phyloP scores from a whole-genome alignment of 148 eudicot genomes.

The Oxyria digyna region DNA sequence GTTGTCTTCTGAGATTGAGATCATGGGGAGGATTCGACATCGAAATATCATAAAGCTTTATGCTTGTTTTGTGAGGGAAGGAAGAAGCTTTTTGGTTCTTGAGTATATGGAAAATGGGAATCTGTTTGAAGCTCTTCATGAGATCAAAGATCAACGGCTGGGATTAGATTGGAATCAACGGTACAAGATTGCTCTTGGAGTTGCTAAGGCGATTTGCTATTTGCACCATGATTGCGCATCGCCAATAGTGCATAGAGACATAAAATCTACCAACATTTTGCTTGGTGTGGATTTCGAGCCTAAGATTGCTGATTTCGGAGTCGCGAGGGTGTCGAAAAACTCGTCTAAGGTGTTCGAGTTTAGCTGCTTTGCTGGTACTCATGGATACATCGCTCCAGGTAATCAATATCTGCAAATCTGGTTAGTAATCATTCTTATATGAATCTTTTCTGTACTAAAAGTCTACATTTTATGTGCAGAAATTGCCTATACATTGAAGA shows the following conservation, averaged over 20 bases:
- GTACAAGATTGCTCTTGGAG: slow-evolving; percentile 68
- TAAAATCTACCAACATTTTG: slow-evolving; percentile 81
- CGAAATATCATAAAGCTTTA: slow-evolving; percentile 72
- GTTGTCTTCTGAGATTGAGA: slow-evolving; percentile 56
- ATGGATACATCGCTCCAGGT: slow-evolving; percentile 99
- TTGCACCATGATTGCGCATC: slow-evolving; percentile 80
- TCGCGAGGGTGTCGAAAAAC: slow-evolving; percentile 39
- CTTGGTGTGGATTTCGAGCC: slow-evolving; percentile 67
- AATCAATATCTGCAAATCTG: too few relatives aligned
- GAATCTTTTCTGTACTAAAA: background rate
- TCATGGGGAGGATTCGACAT: slow-evolving; percentile 74
- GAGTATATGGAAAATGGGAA: slow-evolving; percentile 86
- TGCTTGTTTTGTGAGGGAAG: slow-evolving; percentile 57
- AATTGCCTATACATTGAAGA: slow-evolving; percentile 55
- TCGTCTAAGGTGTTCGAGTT: slow-evolving; percentile 13
- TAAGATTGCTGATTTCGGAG: slow-evolving; percentile 85
- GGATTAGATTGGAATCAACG: slow-evolving; percentile 67
- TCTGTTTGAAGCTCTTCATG: slow-evolving; percentile 19
- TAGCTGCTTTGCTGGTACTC: slow-evolving; percentile 75
- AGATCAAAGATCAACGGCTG: slow-evolving; percentile 7
- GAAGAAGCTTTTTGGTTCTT: slow-evolving; percentile 56
- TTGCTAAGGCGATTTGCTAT: slow-evolving; percentile 79
- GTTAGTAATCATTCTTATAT: too few relatives aligned
- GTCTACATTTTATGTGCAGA: slow-evolving; percentile 24
- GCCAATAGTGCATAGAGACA: slow-evolving; percentile 67